Base-by-base conservation (phyloP, 2,329 filamentous ascomycete species). In the Teratosphaeria pseudoeucalypti region DNA sequence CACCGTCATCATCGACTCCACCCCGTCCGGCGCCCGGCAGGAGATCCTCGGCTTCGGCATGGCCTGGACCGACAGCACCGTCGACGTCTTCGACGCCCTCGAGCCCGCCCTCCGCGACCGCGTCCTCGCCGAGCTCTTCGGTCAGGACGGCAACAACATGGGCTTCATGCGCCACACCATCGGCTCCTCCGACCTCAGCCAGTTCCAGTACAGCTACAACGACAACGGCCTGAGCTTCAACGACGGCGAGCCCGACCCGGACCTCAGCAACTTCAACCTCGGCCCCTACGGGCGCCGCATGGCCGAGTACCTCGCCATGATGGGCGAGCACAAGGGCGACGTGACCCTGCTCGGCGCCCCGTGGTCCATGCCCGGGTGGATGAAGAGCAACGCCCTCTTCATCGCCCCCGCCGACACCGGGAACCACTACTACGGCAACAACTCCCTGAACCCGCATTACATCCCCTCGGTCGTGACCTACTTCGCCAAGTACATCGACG, bases 151-250 rank as follows among this genome's bases (percentile, higher is more conserved):
- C 10, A 73, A 72, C 27, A 70, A 71, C 47, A 73, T 75, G 60
- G 64, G 70, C 29, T 66, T 76, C 58, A 75, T 76, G 73, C 67
- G 74, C 11, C 74, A 76, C 58, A 75, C 74, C 3, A 74, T 76
- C 49, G 74, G 72, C 16, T 69, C 72, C 0, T 71, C 68, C 7
- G 74, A 76, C 62, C 63, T 75, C 10, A 73, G 70, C 3, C 67
- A 66, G 6, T 63, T 47, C 19, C 66, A 70, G 19, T 76, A 75
- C 63, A 71, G 70, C 12, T 75, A 74, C 62, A 72, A 75, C 57
- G 74, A 75, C 58, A 68, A 67, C 52, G 66, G 67, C 1, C 63
- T 63, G 2, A 53, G 56, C 23, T 67, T 66, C 60, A 74, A 74
- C 59, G 64, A 68, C 43, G 68, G 68, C 34, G 61, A 66, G 16